Conservation (phyloP, 768 basidiomycete genomes). For the Lyophyllum semitale region DNA sequence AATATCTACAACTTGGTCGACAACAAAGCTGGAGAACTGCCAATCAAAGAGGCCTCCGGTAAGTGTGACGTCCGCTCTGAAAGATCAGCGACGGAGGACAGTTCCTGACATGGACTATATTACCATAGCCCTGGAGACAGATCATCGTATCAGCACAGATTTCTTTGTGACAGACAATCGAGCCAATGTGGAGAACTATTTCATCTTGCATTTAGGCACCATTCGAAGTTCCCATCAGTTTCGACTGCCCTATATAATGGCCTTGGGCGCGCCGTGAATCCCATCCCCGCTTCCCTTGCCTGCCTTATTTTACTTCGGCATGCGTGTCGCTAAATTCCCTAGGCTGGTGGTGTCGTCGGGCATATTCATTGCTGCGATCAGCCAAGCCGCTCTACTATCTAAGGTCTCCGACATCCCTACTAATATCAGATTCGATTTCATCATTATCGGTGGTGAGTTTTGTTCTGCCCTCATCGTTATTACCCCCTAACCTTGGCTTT, state of each 20-base stretch:
- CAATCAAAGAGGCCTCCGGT: too few species aligned
- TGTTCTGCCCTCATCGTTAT: background rate
- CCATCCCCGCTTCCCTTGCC: background rate
- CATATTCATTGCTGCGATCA: conserved; percentile 1
- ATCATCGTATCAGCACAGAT: background rate
- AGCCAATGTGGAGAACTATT: too few species aligned
- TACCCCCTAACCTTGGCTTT: background rate
- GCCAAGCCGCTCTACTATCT: conserved; percentile 2
- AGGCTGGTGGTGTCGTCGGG: background rate
- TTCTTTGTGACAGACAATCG: background rate
- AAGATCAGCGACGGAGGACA: background rate
- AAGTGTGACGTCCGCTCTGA: background rate
- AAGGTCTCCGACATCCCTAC: conserved; percentile 8
- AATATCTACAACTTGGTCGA: too few species aligned
- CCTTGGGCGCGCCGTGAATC: background rate
- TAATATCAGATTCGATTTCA: conserved; percentile 16
- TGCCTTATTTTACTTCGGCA: background rate
- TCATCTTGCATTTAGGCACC: too few species aligned
- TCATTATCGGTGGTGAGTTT: conserved; percentile 15
- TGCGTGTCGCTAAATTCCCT: conserved; percentile 1
- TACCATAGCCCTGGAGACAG: background rate
- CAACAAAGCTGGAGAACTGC: too few species aligned
- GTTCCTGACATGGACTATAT: background rate
- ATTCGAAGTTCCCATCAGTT: too few species aligned
- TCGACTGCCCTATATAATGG: too few species aligned